These are phyloP conservation scores for Aspergillus sp. DNA, from an alignment of 2,329 filamentous ascomycete species.

Conservation along the genomic window DNA sequence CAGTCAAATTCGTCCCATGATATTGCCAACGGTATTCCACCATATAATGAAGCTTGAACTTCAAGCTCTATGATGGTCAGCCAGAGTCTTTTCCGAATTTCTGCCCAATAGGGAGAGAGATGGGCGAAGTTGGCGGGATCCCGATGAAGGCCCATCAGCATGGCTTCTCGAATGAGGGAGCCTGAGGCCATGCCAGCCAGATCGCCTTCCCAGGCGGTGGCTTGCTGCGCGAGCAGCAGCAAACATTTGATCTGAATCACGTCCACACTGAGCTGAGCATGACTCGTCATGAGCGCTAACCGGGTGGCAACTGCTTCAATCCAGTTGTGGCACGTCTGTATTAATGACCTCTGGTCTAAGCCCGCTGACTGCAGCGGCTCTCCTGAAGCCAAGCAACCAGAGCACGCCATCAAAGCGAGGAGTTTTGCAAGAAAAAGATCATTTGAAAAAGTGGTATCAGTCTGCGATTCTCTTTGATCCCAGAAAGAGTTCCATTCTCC, in stretches of 20 bases:
- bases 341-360: not conserved
- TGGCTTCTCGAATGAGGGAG: conserved; percentile 1
- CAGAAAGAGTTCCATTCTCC: not conserved
- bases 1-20: not conserved
- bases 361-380: not conserved
- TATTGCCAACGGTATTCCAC: not conserved
- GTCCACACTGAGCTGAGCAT: not conserved
- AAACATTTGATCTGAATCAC: not conserved
- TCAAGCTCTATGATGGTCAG: not conserved
- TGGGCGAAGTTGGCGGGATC: not conserved
- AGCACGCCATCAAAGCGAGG: not conserved
- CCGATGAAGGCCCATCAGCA: conserved; percentile 1
- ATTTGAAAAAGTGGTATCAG: not conserved
- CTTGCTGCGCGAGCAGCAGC: not conserved
- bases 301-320: not conserved
- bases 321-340: not conserved
- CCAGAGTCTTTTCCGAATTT: not conserved
- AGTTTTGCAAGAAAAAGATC: not conserved
- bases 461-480: not conserved
- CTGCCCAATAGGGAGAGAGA: not conserved
- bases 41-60: not conserved
- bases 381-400: not conserved
- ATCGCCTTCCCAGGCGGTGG: conserved; percentile 1
- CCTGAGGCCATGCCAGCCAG: not conserved
- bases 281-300: not conserved